Evolutionary conservation across 306 rosid species (phyloP), one percentile per base, ranked within the genome.

Genomic region (Erythrophleum fordii): DNA sequence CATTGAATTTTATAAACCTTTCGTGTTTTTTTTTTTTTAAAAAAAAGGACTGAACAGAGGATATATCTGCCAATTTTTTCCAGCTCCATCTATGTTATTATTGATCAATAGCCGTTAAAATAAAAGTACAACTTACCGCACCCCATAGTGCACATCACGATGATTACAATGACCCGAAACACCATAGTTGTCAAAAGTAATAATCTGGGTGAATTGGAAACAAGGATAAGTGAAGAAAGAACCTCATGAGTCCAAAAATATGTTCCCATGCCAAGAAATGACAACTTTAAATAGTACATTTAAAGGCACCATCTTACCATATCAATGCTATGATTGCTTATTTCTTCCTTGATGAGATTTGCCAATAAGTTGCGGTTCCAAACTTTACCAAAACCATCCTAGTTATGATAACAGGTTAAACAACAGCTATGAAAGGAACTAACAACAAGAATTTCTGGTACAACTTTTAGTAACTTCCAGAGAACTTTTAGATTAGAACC

Each of bases 121-220:
- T 70, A 55, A 37, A n/a, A 44, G 26, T 42, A 72, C 35, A 87
- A 73, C 92, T 85, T 85, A 90, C 99, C 91, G 22, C 39, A 90
- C 91, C 65, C 96, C 97, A 77, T 77, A 75, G 80, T 93, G 91
- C 83, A 93, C 94, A 41, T 91, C 99, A 72, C 88, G 34, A 67
- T 95, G 99, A 85, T 95, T 93, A 82, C 97, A 90, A 85, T 95
- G 99, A 74, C 99, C 98, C 0, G 99, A 95, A 75, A 95, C 91
- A 78, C 97, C 99, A 59, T 93, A 71, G 34, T 77, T 81, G 82
- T 91, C 97, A 44, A 95, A 95, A 64, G 97, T 90, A 89, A 95
- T 86, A 69, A 95, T 88, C 98, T 95, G 91, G 62, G 28, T 26
- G 18, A 41, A 42, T 68, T 69, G 55, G 5, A 69, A 37, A 85